A percentile compares a stretch with the other conserved stretches of the same genome.
These are phyloP conservation scores for Sclerotinia subarctica DNA, from an alignment of 2,329 filamentous ascomycete species.

Conservation along the genomic window DNA sequence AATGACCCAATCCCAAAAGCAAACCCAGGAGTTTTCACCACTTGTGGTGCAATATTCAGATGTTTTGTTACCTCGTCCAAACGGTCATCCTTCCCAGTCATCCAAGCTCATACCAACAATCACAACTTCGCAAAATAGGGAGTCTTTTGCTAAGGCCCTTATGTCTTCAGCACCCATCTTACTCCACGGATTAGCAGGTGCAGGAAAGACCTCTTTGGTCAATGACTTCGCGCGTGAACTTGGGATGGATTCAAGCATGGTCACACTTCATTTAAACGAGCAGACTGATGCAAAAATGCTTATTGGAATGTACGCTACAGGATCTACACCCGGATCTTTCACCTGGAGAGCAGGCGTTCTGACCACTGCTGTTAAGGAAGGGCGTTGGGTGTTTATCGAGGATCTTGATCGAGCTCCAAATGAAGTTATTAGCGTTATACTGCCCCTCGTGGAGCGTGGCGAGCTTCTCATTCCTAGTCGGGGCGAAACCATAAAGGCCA, in stretches of 20 bases:
- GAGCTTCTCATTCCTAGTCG: conserved; percentile 87
- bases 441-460: conserved; percentile 89
- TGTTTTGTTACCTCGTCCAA: conserved; percentile 64
- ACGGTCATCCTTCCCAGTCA: conserved; percentile 46
- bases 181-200: conserved; percentile 77
- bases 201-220: conserved; percentile 85
- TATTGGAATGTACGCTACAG: conserved; percentile 89
- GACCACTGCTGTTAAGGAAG: conserved; percentile 89
- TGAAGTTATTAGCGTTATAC: conserved; percentile 87
- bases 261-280: conserved; percentile 94
- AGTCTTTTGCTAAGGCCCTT: conserved; percentile 64
- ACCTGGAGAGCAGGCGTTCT: conserved; percentile 89
- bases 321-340: conserved; percentile 83
- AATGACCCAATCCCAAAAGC: background rate
- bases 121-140: conserved; percentile 71
- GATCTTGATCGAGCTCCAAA: conserved; percentile 93
- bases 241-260: conserved; percentile 75
- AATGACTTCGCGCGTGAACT: conserved; percentile 78
- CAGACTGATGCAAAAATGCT: conserved; percentile 98
- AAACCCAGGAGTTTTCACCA: conserved; percentile 48
- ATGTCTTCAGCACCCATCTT: conserved; percentile 69
- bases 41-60: conserved; percentile 63
- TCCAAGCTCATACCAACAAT: conserved; percentile 64
- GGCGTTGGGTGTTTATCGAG: conserved; percentile 95
- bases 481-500: conserved; percentile 79